Percentiles rank a stretch among this genome's conserved stretches.
phyloP scores from a whole-genome alignment of 768 basidiomycete species.

The Amylocystis lapponica region DNA sequence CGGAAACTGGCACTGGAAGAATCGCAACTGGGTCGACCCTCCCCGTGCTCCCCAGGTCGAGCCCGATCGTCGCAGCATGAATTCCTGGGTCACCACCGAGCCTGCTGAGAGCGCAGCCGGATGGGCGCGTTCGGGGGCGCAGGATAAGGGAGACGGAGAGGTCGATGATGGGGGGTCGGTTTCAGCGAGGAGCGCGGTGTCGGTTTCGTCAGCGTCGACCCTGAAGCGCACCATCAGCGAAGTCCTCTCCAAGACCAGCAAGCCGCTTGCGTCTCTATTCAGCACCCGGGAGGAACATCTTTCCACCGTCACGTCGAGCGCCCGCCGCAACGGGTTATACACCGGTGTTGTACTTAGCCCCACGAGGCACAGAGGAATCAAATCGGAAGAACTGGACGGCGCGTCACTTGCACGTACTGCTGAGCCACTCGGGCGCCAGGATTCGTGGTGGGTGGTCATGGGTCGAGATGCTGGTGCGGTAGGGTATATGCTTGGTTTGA shows the following conservation, averaged over 20 bases:
- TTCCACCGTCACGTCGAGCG: constrained; percentile 19
- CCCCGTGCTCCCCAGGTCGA: constrained; percentile 7
- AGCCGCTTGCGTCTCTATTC: constrained; percentile 28
- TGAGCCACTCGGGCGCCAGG: constrained; percentile 11
- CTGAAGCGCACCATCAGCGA: constrained; percentile 14
- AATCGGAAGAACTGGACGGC: constrained; percentile 8
- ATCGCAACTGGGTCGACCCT: constrained; percentile 29
- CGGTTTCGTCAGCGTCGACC: constrained; percentile 2
- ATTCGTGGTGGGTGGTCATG: constrained; percentile 30
- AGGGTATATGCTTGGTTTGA: constrained; percentile 19
- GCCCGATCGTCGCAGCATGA: constrained; percentile 7
- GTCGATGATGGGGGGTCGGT: constrained; percentile 1
- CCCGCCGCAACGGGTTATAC: constrained; percentile 23
- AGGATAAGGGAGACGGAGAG: background rate
- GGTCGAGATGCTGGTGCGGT: constrained; percentile 25
- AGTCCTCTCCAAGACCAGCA: constrained; percentile 14
- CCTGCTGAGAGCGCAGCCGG: constrained; percentile 8
- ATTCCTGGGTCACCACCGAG: constrained; percentile 22
- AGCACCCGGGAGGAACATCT: constrained; percentile 22
- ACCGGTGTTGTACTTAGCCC: constrained; percentile 20
- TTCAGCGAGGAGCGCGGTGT: constrained; percentile 5
- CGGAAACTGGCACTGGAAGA: constrained; percentile 24
- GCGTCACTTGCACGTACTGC: no score
- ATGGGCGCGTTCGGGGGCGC: background rate
- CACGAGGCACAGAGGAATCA: constrained; percentile 5